Base-by-base conservation (phyloP, 2,329 filamentous ascomycete species). In the Cladosporium velox region DNA sequence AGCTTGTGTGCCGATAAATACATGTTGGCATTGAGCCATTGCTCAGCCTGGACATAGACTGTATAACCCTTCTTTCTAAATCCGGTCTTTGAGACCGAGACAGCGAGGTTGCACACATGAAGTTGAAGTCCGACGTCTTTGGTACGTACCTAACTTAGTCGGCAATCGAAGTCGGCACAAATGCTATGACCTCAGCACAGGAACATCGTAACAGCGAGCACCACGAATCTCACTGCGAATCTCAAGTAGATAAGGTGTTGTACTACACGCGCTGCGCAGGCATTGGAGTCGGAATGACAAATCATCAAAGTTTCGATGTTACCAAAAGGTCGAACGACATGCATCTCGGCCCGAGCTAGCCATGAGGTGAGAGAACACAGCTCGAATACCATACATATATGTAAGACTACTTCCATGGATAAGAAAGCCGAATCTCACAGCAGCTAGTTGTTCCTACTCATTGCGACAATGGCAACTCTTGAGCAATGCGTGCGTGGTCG, bases 401-500 rank as follows among this genome's bases (percentile, higher is more conserved):
- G 30, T 21, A 30, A 54, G 26, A 32, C 51, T n/a, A 34, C 14
- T 30, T 51, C 15, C 6, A n/a, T 32, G 51, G 10, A n/a, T 34
- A 3, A 18, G 5, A 28, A 21, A 54, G 15, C 18, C 18, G 21
- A 11, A 34, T 32, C 5, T 34, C 15, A 30, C 6, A 12, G 51
- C 6, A 6, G 8, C 7, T 15, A 34, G 51, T n/a, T 2, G 2
- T 18, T 30, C 3, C 26, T n/a, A n/a, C 51, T 54, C 28, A 34
- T 12, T n/a, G 15, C 5, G 30, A 28, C 26, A n/a, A 54, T 54
- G 51, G 51, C 51, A 32, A 34, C 51, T 54, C 51, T 54, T 18
- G 51, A 54, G 51, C 51, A 54, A 34, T 54, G 51, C 24, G 51
- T 54, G 26, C 51, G 51, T 54, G 51, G 51, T 14, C 51, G 51